These are phyloP conservation scores for Barnettozyma vustinii DNA, from an alignment of 805 yeast genomes.

Conservation along the genomic window DNA sequence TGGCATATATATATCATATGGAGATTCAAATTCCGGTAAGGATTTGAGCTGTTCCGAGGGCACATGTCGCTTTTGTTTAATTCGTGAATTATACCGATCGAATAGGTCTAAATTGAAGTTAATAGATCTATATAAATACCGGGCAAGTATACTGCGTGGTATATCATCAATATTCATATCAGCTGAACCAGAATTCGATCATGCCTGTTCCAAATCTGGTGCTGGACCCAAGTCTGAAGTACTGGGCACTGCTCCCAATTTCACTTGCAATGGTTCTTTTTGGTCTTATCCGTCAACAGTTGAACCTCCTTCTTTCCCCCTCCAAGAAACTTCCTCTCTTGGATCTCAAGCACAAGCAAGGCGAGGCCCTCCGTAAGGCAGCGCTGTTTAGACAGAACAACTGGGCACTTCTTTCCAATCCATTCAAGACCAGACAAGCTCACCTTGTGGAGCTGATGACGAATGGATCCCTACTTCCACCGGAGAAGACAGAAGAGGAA, in stretches of 20 bases:
- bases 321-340: slow-evolving; percentile 47
- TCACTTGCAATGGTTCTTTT: slow-evolving; percentile 85
- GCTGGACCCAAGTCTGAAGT: slow-evolving; percentile 75
- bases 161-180: neutral
- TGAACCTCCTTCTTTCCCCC: slow-evolving; percentile 54
- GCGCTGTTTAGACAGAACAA: slow-evolving; percentile 51
- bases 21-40: no score
- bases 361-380: slow-evolving; percentile 57
- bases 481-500: slow-evolving; percentile 30
- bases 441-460: slow-evolving; percentile 43
- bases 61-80: no score
- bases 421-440: slow-evolving; percentile 49
- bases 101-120: no score
- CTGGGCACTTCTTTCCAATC: slow-evolving; percentile 43
- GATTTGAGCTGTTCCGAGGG: no score
- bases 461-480: slow-evolving; percentile 49
- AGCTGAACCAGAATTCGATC: neutral
- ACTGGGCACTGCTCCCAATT: slow-evolving; percentile 91
- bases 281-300: slow-evolving; percentile 69
- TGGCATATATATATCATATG: no score
- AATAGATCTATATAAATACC: no score
- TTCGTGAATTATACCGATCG: no score
- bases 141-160: no score
- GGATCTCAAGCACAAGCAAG: slow-evolving; percentile 47
- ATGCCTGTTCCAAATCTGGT: slow-evolving; percentile 45